phyloP scores from a whole-genome alignment of 176 grass and related monocot species.

The Bothriochloa decipiens region DNA sequence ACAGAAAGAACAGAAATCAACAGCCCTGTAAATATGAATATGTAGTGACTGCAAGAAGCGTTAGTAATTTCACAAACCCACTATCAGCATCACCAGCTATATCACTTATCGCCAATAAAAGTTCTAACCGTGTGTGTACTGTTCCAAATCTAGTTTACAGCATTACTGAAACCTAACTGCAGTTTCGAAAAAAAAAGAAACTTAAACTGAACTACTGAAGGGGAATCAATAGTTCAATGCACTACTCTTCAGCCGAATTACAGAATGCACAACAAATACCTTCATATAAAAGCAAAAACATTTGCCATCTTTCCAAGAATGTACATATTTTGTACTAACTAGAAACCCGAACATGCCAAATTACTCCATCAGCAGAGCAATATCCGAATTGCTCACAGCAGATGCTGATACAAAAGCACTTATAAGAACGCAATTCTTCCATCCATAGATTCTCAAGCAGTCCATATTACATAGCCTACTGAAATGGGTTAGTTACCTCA shows the following conservation, averaged over 20 bases:
- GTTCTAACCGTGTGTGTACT: not conserved
- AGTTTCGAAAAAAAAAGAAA: not conserved
- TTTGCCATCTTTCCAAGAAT: not conserved
- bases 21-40: not conserved
- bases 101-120: not conserved
- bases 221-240: not conserved
- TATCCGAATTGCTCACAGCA: not conserved
- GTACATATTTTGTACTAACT: not conserved
- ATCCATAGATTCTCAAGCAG: not conserved
- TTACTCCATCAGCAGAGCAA: not conserved
- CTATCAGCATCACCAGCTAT: not conserved
- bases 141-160: not conserved
- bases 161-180: not conserved
- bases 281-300: not conserved
- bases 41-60: not conserved
- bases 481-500: not conserved
- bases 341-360: not conserved
- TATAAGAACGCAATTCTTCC: not conserved
- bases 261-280: not conserved
- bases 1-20: slow-evolving; percentile 21
- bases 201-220: not conserved
- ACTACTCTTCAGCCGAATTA: not conserved
- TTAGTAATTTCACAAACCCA: slow-evolving; percentile 1
- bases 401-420: not conserved
- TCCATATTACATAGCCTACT: not conserved